Base-by-base conservation (phyloP, 2,329 filamentous ascomycete genomes). In the Cladosporium velox region DNA sequence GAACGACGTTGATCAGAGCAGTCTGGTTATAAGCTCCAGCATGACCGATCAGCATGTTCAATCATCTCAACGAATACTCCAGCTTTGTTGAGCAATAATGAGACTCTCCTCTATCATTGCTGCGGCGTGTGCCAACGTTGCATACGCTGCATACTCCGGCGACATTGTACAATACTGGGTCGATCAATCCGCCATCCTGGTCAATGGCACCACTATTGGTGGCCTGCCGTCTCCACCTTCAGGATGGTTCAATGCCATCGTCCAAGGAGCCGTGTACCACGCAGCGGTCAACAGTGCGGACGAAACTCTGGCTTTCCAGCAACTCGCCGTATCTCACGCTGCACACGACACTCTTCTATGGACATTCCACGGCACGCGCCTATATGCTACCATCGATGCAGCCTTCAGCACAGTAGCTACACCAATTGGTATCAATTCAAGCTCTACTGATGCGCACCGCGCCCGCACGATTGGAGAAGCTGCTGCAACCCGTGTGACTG, bases 281-380 rank as follows among this genome's bases (percentile, higher is more conserved):
- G 71, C 10, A 64, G 38, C 38, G 8, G 18, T 44, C 6, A 44
- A 44, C 15, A 44, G 38, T n/a, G 18, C 38, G 4, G n/a, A 69
- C 28, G 68, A 71, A 38, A 63, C 69, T 14, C 67, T 73, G 2
- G 72, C 70, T 14, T 75, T 73, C 64, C 73, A 73, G 64, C 73
- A 75, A 47, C 66, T 75, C 10, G 72, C 73, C 38, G 73, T 75
- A 28, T 74, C 73, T 18, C 70, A 75, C 57, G 73, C 72, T 3
- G 74, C 74, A 14, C 74, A 76, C 47, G 70, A 76, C 51, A 64
- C 68, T 58, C 69, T 76, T 8, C 66, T 70, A 5, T 74, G 72
- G 72, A 69, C 66, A 1, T 75, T 74, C 41, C 74, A 75, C 41
- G 72, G 74, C 32, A 74, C 72, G 8, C 69, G 73, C 18, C 67